phyloP scores from a whole-genome alignment of 1,284 basidiomycete species.

The Porodaedalea pini region DNA sequence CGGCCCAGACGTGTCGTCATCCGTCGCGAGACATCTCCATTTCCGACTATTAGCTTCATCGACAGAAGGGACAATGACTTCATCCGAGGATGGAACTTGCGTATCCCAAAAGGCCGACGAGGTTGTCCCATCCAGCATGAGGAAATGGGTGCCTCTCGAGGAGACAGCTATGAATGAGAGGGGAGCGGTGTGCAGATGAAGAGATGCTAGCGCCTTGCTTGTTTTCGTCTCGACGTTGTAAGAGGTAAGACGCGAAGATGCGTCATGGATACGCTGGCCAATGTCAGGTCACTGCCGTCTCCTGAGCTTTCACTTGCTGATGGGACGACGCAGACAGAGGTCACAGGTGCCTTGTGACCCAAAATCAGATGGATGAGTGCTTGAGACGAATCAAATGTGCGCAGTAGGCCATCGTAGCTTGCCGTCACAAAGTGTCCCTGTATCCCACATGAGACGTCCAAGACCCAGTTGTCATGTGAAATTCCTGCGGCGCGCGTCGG shows the following conservation, averaged over 20 bases:
- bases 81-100: slow-evolving; percentile 56
- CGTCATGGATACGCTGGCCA: slow-evolving; percentile 86
- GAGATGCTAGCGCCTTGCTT: slow-evolving; percentile 47
- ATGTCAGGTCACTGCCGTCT: slow-evolving; percentile 37
- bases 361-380: slow-evolving; percentile 46
- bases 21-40: slow-evolving; percentile 15
- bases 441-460: slow-evolving; percentile 69
- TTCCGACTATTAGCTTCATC: slow-evolving; percentile 10
- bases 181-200: slow-evolving; percentile 74
- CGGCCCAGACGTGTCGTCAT: slow-evolving; percentile 28
- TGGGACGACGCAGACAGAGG: slow-evolving; percentile 64
- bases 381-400: slow-evolving; percentile 71
- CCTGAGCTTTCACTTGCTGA: slow-evolving; percentile 26
- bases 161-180: slow-evolving; percentile 65
- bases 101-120: slow-evolving; percentile 80
- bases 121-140: slow-evolving; percentile 77
- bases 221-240: slow-evolving; percentile 37
- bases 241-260: slow-evolving; percentile 64
- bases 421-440: slow-evolving; percentile 71
- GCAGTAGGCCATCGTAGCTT: slow-evolving; percentile 77
- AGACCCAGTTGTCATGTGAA: slow-evolving; percentile 94
- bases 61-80: slow-evolving; percentile 40
- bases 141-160: slow-evolving; percentile 51
- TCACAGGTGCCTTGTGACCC: slow-evolving; percentile 66
- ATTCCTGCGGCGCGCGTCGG: slow-evolving; percentile 80